These are phyloP conservation scores for Sisymbrium irio DNA, from an alignment of 345 rosid genomes.

Conservation along the genomic window DNA sequence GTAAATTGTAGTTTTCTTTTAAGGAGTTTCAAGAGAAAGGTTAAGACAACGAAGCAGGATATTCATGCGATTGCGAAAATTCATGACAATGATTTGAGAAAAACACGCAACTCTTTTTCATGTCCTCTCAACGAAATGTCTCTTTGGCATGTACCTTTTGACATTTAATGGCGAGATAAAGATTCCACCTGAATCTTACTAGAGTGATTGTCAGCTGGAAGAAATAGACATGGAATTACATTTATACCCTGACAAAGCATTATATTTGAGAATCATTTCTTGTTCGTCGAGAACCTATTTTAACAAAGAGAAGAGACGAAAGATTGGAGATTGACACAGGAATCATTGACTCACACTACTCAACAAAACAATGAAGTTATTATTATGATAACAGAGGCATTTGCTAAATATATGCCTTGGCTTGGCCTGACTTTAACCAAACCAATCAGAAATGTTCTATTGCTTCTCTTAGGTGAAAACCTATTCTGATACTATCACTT, in stretches of 20 bases:
- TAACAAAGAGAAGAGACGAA: not conserved
- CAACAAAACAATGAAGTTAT: conserved; percentile 14
- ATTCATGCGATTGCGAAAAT: not conserved
- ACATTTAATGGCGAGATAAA: conserved; percentile 19
- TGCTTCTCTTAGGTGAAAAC: conserved; percentile 23
- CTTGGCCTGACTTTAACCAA: conserved; percentile 26
- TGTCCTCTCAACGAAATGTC: not conserved
- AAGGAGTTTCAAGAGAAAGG: not conserved
- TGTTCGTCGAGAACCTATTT: not conserved
- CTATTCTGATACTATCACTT: conserved; percentile 32
- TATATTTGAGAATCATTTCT: not conserved
- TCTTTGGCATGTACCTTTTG: conserved; percentile 13
- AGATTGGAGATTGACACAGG: conserved; percentile 4
- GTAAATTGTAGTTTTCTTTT: not conserved
- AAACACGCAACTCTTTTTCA: not conserved
- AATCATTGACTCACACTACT: conserved; percentile 2
- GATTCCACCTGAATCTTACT: conserved; percentile 20
- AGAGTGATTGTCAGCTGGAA: not conserved
- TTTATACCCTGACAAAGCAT: not conserved
- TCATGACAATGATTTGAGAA: conserved; percentile 17
- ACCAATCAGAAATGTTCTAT: conserved; percentile 29
- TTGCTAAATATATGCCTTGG: conserved; percentile 30
- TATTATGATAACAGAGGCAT: conserved; percentile 26
- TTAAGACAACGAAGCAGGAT: conserved; percentile 16
- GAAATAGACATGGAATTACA: not conserved